phyloP scores from a whole-genome alignment of 768 basidiomycete species.

The Tricholoma terreum region DNA sequence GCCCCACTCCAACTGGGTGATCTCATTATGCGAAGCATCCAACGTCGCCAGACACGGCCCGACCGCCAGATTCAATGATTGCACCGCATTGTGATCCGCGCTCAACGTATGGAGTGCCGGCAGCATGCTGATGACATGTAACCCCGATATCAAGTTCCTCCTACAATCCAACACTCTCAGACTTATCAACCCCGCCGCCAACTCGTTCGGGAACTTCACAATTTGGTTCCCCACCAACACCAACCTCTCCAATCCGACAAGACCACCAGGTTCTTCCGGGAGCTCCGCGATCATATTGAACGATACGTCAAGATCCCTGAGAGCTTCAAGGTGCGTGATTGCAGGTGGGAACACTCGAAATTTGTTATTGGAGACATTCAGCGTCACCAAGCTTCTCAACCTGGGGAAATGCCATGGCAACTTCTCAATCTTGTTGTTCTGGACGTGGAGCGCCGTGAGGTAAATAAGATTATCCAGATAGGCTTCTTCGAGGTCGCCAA shows the following conservation, averaged over 20 bases:
- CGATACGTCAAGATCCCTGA: constrained; percentile 88
- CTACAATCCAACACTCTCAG: constrained; percentile 79
- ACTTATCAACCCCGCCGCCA: constrained; percentile 48
- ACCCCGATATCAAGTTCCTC: constrained; percentile 77
- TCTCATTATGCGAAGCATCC: constrained; percentile 85
- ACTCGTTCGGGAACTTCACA: constrained; percentile 60
- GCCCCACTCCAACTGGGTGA: constrained; percentile 67
- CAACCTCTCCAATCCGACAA: constrained; percentile 67
- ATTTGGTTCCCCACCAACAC: constrained; percentile 87
- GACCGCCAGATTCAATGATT: constrained; percentile 74
- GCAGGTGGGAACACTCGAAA: constrained; percentile 73
- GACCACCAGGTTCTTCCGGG: constrained; percentile 70
- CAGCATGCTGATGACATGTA: constrained; percentile 64
- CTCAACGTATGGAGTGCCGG: constrained; percentile 65
- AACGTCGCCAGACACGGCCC: constrained; percentile 64
- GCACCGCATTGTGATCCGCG: constrained; percentile 82
- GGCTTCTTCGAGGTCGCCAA: constrained; percentile 85
- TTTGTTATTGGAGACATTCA: constrained; percentile 97
- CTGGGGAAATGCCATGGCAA: constrained; percentile 85
- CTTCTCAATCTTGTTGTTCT: constrained; percentile 89
- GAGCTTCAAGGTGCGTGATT: constrained; percentile 66
- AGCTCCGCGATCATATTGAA: constrained; percentile 87
- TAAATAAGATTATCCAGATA: constrained; percentile 73
- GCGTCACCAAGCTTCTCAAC: constrained; percentile 62
- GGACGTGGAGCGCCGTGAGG: constrained; percentile 65